Percentiles rank a stretch among this genome's conserved stretches.
Evolutionary conservation across 805 yeast genomes (phyloP).

Genomic region (Cyberlindnera euphorbiiphila): DNA sequence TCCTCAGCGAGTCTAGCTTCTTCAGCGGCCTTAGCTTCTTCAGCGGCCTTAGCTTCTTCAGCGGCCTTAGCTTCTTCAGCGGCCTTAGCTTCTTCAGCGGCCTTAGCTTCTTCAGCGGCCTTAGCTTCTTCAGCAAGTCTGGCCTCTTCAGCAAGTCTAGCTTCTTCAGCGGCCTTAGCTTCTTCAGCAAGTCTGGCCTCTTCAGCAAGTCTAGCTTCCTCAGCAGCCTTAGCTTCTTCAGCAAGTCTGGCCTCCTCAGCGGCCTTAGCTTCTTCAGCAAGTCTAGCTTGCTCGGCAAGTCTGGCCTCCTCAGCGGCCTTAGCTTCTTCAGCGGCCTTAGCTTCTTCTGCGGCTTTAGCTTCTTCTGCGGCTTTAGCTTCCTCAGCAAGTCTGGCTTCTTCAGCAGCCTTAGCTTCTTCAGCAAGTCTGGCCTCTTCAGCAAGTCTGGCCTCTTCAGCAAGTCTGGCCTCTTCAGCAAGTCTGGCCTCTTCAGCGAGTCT

Average conservation of each 20-base stretch:
- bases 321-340: conserved; percentile 6
- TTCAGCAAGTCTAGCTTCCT: conserved; percentile 2
- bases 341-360: conserved; percentile 8
- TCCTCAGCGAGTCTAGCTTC: conserved; percentile 7
- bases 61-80: conserved; percentile 6
- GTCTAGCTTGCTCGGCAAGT: conserved; percentile 8
- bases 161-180: conserved; percentile 12
- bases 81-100: conserved; percentile 6
- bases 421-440: conserved; percentile 1
- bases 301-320: conserved; percentile 8
- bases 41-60: conserved; percentile 6
- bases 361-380: conserved; percentile 14
- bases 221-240: background rate
- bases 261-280: conserved; percentile 12
- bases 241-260: conserved; percentile 3
- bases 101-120: conserved; percentile 6
- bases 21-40: conserved; percentile 3
- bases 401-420: conserved; percentile 11
- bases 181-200: conserved; percentile 5
- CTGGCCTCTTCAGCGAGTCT: conserved; percentile 7
- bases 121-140: conserved; percentile 15
- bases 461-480: conserved; percentile 1
- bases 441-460: conserved; percentile 1
- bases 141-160: conserved; percentile 8
- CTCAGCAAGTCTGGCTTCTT: conserved; percentile 10